phyloP scores from a whole-genome alignment of 176 grass and related monocot species.

The Ampelocalamus luodianensis region DNA sequence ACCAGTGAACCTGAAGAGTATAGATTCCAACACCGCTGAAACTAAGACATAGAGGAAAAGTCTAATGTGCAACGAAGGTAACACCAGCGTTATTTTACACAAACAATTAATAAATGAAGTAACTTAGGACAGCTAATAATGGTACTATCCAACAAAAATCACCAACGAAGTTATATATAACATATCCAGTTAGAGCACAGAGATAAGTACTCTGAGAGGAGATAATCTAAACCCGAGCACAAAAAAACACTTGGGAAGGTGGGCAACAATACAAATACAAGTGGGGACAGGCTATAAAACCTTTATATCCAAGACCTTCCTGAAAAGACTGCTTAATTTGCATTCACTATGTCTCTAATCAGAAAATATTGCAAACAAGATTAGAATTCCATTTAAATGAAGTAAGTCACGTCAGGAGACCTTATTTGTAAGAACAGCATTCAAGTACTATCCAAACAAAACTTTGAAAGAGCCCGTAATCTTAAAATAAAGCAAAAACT shows the following conservation, averaged over 20 bases:
- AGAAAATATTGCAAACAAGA: constrained; percentile 1
- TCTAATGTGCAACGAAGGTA: neutral
- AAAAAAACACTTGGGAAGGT: neutral
- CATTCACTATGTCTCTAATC: neutral
- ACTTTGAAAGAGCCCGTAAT: neutral
- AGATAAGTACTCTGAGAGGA: constrained; percentile 5
- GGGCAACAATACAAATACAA: neutral
- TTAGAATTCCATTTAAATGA: neutral
- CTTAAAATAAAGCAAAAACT: neutral
- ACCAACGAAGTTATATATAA: neutral
- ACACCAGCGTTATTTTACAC: neutral
- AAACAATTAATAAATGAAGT: constrained; percentile 12
- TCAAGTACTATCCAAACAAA: constrained; percentile 18
- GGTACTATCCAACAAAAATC: constrained; percentile 5
- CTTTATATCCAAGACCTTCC: neutral
- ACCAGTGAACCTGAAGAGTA: too few species aligned
- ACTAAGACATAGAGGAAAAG: constrained; percentile 22
- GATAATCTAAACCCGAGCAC: neutral
- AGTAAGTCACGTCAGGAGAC: neutral
- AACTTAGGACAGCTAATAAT: neutral
- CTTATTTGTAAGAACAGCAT: constrained; percentile 8
- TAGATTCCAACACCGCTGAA: neutral
- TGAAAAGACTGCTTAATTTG: constrained; percentile 14
- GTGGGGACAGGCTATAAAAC: neutral
- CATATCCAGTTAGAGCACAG: constrained; percentile 3